Base-by-base conservation (phyloP, 345 rosid genomes). In the Arabidopsis suecica region DNA sequence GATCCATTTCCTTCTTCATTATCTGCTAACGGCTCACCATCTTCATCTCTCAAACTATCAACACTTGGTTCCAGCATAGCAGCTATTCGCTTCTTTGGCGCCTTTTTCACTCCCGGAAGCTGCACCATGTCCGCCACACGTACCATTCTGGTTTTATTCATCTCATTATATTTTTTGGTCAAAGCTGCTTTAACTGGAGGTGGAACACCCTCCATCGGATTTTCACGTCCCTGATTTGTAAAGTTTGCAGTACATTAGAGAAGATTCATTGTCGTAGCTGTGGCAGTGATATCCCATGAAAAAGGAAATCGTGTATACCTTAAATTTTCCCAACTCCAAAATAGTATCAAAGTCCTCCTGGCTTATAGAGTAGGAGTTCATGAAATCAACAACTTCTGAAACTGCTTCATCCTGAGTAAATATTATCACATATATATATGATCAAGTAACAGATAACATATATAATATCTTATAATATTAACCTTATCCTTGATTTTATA, bases 101-200 rank as follows among this genome's bases (percentile, higher is more conserved):
- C 89, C 83, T 90, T 94, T 61, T 88, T 95, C 37, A 84, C 60
- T 62, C 97, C 99, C 40, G 99, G 96, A 78, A 95, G 84, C 45
- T 85, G 72, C 33, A 89, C 88, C 79, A 92, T 76, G 82, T 95
- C 97, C n/a, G 99, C 97, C 72, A 91, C 86, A 55, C 93, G 97
- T 41, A 86, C 92, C 89, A 87, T 88, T 74, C 88, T 81, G 23
- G 83, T 78, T 78, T 88, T 91, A 83, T 82, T 89, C 44, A 64
- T 78, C 81, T 86, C 97, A 6, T 92, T 92, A 60, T 95, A 95
- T 67, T 91, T 88, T 82, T 84, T 88, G 0, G 99, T 95, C 81
- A 95, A 62, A 62, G 99, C 96, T 67, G 99, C 80, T 86, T 95
- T 95, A 25, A 92, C 95, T 53, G 91, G 75, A 25, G 97, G 83